phyloP scores from a whole-genome alignment of 2,329 filamentous ascomycete genomes.

The Botrytis deweyae region DNA sequence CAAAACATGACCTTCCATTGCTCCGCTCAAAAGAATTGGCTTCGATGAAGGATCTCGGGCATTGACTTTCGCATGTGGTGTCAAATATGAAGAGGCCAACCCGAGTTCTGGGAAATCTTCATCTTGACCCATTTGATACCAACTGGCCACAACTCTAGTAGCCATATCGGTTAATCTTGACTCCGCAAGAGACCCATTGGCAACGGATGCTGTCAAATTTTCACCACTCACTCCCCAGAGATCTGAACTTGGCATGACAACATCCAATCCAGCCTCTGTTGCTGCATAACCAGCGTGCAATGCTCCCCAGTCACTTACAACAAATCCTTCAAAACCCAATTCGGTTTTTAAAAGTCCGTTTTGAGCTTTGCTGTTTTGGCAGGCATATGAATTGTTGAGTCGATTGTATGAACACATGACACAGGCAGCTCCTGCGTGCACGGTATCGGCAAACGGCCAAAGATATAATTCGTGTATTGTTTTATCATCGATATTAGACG shows the following conservation, averaged over 20 bases:
- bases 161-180: constrained; percentile 62
- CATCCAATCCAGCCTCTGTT: constrained; percentile 77
- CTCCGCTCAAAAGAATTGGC: constrained; percentile 40
- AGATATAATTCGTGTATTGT: constrained; percentile 75
- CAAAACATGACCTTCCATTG: constrained; percentile 62
- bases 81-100: constrained; percentile 50
- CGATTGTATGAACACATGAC: constrained; percentile 83
- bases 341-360: constrained; percentile 83
- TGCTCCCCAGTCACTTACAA: constrained; percentile 83
- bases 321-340: constrained; percentile 76
- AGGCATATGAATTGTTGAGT: constrained; percentile 55
- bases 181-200: constrained; percentile 51
- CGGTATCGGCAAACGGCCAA: constrained; percentile 80
- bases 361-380: constrained; percentile 73
- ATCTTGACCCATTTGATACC: constrained; percentile 61
- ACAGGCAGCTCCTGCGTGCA: constrained; percentile 72
- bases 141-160: constrained; percentile 55
- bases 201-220: constrained; percentile 53
- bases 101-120: constrained; percentile 43
- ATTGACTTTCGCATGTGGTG: constrained; percentile 54
- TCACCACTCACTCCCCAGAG: constrained; percentile 27
- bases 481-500: constrained; percentile 74
- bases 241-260: constrained; percentile 40
- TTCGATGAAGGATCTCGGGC: constrained; percentile 48
- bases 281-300: constrained; percentile 76